Conservation (phyloP, 257 asterid species). For the Nicotiana sylvestris region DNA sequence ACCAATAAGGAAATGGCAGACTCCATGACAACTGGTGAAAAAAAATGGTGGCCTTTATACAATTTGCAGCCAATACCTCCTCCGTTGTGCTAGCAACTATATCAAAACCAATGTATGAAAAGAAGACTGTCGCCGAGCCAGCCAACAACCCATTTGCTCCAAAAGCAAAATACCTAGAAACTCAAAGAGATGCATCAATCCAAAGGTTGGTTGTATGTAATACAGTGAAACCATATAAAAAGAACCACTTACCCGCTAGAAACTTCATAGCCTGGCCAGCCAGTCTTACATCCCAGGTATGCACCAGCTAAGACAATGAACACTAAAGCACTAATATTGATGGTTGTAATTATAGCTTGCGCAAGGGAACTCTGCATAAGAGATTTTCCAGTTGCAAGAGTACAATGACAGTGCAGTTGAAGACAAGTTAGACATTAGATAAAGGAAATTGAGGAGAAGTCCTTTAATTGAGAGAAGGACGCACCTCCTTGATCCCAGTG, state of each 20-base stretch:
- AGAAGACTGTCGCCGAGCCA: conserved; percentile 38
- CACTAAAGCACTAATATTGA: conserved; percentile 29
- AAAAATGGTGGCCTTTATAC: not conserved
- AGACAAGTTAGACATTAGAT: not conserved
- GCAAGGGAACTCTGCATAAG: conserved; percentile 33
- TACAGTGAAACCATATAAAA: not conserved
- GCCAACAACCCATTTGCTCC: conserved; percentile 36
- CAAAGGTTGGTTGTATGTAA: not conserved
- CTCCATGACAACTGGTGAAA: not conserved
- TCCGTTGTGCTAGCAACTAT: conserved; percentile 38
- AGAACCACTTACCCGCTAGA: conserved; percentile 18
- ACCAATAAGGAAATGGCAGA: too few species aligned
- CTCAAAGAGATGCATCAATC: conserved; percentile 10
- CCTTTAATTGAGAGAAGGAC: not conserved
- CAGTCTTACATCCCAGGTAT: conserved; percentile 34
- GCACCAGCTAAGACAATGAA: conserved; percentile 29
- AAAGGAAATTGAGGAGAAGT: not conserved
- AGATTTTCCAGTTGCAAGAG: not conserved
- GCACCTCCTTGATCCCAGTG: conserved; percentile 39
- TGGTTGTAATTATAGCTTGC: conserved; percentile 31
- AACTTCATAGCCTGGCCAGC: conserved; percentile 35
- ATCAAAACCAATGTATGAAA: conserved; percentile 41
- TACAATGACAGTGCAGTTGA: not conserved
- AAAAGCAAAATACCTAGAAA: conserved; percentile 32
- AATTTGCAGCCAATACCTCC: conserved; percentile 22